Evolutionary conservation across 1,139 yeast genomes (phyloP), one percentile per base, ranked within the genome.

Genomic region (Debaryomycetaceae sp.): DNA sequence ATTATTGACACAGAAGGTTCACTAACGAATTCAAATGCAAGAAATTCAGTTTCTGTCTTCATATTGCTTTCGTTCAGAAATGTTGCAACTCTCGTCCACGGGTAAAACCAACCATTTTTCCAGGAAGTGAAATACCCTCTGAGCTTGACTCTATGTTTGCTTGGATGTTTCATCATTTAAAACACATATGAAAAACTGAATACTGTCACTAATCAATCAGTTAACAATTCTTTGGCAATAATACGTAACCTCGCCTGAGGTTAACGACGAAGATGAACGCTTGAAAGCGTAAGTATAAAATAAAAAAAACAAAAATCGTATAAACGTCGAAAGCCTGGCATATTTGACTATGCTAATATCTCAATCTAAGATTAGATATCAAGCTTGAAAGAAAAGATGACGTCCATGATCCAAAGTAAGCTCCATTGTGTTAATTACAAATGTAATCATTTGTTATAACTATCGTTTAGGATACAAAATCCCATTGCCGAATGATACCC

Each of bases 61-160:
- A n/a, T 28, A 11, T 26, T 17, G 18, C 15, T 32, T 28, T 42
- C n/a, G n/a, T n/a, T 62, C 67, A 62, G 67, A 63, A 61, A 51
- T 48, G 38, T 54, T 59, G 68, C 69, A 63, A 69, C 59, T 70
- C 76, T 71, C 76, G 66, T 68, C 75, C 67, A 55, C 55, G 63
- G 59, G 53, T 49, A 44, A 45, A 56, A 56, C 70, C 70, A 51
- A 70, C 60, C 74, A 68, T 68, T 65, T 68, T 69, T 68, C 74
- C 75, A 68, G 74, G 60, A 72, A 56, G 67, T 67, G 72, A 64
- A 49, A 50, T 50, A 53, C 55, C 60, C 84, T 83, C 88, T 74
- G 94, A 85, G 94, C 94, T 85, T 85, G 94, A 85, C 94, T 85
- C 94, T 83, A 83, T 82, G 88, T 82, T 78, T 81, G 87, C 76